A percentile compares a stretch with the other conserved stretches of the same genome.
phyloP scores from a whole-genome alignment of 768 basidiomycete genomes.

The Antrodiella citrinella region DNA sequence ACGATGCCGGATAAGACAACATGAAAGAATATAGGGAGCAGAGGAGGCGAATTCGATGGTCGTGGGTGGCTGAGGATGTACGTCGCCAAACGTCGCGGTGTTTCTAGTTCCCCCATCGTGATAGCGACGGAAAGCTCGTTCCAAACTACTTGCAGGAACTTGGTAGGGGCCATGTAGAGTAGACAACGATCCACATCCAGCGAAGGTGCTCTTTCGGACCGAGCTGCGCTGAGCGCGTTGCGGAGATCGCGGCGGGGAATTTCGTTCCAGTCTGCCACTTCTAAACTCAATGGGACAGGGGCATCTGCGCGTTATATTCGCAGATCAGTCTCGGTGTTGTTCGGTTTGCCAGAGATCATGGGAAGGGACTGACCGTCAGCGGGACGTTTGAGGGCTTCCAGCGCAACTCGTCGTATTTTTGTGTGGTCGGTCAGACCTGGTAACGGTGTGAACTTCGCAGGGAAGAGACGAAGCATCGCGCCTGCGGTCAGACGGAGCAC shows the following conservation, averaged over 20 bases:
- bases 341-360: background rate
- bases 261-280: slow-evolving; percentile 29
- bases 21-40: slow-evolving; percentile 69
- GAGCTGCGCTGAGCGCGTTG: slow-evolving; percentile 46
- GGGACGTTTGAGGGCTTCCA: slow-evolving; percentile 29
- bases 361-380: slow-evolving; percentile 12
- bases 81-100: slow-evolving; percentile 55
- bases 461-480: slow-evolving; percentile 39
- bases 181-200: slow-evolving; percentile 64
- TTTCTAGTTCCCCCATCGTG: slow-evolving; percentile 52
- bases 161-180: slow-evolving; percentile 44
- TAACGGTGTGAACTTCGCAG: slow-evolving; percentile 23
- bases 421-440: slow-evolving; percentile 19
- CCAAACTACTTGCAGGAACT: slow-evolving; percentile 67
- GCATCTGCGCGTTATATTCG: background rate
- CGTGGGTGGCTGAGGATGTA: slow-evolving; percentile 62
- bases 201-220: slow-evolving; percentile 52
- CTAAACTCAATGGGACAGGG: background rate
- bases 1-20: slow-evolving; percentile 58
- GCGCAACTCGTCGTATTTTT: slow-evolving; percentile 28
- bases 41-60: slow-evolving; percentile 39
- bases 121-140: slow-evolving; percentile 47
- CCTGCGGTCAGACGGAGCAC: slow-evolving; percentile 60
- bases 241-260: slow-evolving; percentile 52
- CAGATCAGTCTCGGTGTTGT: background rate